A percentile compares a stretch with the other conserved stretches of the same genome.
These are phyloP conservation scores for Cystobasidium sp. DNA, from an alignment of 1,284 basidiomycete species.

Conservation along the genomic window DNA sequence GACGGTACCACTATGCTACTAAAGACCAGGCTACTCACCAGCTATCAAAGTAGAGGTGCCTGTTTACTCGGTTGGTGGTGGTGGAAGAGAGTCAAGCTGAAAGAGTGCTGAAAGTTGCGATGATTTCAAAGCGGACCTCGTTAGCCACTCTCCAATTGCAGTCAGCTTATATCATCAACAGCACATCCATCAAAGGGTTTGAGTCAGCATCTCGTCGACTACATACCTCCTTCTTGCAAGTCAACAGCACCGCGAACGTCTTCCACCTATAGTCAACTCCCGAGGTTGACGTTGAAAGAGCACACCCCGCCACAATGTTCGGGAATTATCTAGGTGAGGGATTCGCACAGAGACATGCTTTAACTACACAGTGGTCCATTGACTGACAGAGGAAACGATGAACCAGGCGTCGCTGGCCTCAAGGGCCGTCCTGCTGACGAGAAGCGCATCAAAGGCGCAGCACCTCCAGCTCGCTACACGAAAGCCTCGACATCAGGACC, in stretches of 20 bases:
- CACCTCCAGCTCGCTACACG: constrained; percentile 38
- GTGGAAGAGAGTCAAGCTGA: constrained; percentile 7
- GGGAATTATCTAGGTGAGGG: constrained; percentile 39
- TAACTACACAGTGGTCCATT: background rate
- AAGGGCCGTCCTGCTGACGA: constrained; percentile 27
- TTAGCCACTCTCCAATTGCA: constrained; percentile 8
- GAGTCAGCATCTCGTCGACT: too few species aligned
- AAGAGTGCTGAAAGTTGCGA: background rate
- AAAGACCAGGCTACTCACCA: background rate
- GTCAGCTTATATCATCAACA: background rate
- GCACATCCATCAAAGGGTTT: too few species aligned
- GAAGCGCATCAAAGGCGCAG: constrained; percentile 35
- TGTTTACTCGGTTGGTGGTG: background rate
- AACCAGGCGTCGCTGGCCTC: constrained; percentile 18
- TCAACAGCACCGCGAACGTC: background rate
- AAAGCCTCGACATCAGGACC: constrained; percentile 34
- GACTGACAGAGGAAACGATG: background rate
- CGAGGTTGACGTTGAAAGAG: background rate
- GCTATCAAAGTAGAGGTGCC: background rate
- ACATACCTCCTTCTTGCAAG: background rate
- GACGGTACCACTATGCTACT: too few species aligned
- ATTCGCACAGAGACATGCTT: background rate
- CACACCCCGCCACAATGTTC: constrained; percentile 31
- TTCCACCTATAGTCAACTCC: background rate
- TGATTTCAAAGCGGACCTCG: constrained; percentile 14